Evolutionary conservation across 176 grass and related monocot genomes (phyloP), one percentile per base, ranked within the genome.

Genomic region (Rhynchospora pubera): DNA sequence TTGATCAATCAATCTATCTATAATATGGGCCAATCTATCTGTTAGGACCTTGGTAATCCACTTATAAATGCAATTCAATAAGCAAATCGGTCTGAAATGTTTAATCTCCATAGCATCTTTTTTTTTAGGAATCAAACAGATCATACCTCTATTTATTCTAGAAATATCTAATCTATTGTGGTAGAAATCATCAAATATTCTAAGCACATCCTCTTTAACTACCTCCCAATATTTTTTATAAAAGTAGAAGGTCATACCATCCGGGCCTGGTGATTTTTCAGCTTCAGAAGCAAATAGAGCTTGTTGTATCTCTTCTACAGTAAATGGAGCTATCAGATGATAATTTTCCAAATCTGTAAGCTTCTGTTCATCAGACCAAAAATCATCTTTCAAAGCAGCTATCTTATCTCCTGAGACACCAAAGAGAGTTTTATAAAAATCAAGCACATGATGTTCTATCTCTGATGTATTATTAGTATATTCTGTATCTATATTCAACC

Each of bases 101-200:
- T 1, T 15, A 0, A 18, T 5, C 0, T 1, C 26, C 1, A 28
- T 1, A 28, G 26, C 26, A 28, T 28, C 26, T 28, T 28, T 28
- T 1, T 28, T 28, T 57, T 57, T 57, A 0, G 14, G 2, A 0
- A 57, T 11, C 5, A 57, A 18, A 5, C 15, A 15, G 0, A 55
- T 4, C 9, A 55, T 55, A 3, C 0, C 2, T 13, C 52, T 55
- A 15, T 55, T 55, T 1, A 55, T 0, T 15, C 14, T 55, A 3
- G 52, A 0, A 0, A 15, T 4, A 55, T 55, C 11, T 0, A 55
- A 0, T 0, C 4, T 53, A 53, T 2, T 0, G 1, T 28, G 0
- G 15, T 5, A 55, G 2, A 55, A 55, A 1, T 13, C 12, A 2
- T 55, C 1, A 5, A 55, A 55, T 0, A 55, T 13, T 3, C 3